Evolutionary conservation across 1,284 basidiomycete species (phyloP).

Genomic region (Ganoderma multipileum): DNA sequence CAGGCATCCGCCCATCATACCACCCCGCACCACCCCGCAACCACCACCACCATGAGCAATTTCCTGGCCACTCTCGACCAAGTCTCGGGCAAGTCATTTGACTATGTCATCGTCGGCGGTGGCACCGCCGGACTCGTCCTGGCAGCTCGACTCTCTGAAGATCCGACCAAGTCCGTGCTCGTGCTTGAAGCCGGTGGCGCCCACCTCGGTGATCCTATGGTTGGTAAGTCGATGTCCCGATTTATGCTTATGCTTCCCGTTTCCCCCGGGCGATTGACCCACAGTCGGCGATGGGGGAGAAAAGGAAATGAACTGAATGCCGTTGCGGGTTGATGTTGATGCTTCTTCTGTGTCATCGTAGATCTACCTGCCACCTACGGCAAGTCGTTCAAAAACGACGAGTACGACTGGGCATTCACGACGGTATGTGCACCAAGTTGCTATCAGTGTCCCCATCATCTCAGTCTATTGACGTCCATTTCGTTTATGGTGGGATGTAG

Average conservation of each 20-base stretch:
- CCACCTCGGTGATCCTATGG: constrained; percentile 40
- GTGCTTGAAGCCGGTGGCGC: constrained; percentile 49
- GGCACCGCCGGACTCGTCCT: constrained; percentile 24
- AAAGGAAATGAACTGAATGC: too few relatives aligned
- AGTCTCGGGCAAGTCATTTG: too few relatives aligned
- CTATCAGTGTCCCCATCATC: neutral
- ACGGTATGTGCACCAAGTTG: neutral
- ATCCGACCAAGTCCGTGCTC: constrained; percentile 38
- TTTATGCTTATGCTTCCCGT: neutral
- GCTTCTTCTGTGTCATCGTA: neutral
- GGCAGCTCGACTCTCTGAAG: constrained; percentile 35
- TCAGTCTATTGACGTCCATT: too few relatives aligned
- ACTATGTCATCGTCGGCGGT: too few relatives aligned
- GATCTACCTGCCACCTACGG: neutral
- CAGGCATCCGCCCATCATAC: too few relatives aligned
- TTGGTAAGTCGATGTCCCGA: constrained; percentile 27
- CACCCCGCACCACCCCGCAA: too few relatives aligned
- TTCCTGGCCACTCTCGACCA: too few relatives aligned
- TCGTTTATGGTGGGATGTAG: neutral
- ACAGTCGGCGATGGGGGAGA: too few relatives aligned
- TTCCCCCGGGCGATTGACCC: too few relatives aligned
- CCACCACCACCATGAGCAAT: too few relatives aligned
- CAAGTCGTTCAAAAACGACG: neutral
- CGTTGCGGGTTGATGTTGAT: too few relatives aligned
- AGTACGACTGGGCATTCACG: constrained; percentile 27